Conservation (phyloP, 2,329 filamentous ascomycete species). For the Septoria petroselini region DNA sequence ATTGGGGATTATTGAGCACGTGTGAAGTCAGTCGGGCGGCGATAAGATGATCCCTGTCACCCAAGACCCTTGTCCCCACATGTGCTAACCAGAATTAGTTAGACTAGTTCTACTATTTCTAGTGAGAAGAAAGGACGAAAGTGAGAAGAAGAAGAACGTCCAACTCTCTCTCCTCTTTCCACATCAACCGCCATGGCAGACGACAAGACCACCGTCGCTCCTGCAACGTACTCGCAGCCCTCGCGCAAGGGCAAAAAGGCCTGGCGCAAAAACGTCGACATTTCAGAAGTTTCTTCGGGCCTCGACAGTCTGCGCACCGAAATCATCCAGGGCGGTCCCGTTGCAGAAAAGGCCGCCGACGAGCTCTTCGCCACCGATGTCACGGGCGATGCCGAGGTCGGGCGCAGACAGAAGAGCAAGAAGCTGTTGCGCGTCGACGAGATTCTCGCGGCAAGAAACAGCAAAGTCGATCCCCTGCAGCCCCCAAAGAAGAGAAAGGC, state of each 20-base stretch:
- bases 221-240: slow-evolving; percentile 78
- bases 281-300: slow-evolving; percentile 78
- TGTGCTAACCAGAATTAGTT: too few species aligned
- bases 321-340: slow-evolving; percentile 83
- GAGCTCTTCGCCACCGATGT: slow-evolving; percentile 84
- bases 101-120: too few species aligned
- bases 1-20: too few species aligned
- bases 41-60: too few species aligned
- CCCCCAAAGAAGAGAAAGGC: slow-evolving; percentile 67
- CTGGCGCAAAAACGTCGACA: slow-evolving; percentile 97
- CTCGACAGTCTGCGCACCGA: slow-evolving; percentile 82
- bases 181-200: slow-evolving; percentile 11
- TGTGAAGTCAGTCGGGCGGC: too few species aligned
- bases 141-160: too few species aligned
- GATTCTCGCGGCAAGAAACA: slow-evolving; percentile 75
- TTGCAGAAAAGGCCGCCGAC: slow-evolving; percentile 76
- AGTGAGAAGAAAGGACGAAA: too few species aligned
- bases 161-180: neutral
- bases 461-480: slow-evolving; percentile 73
- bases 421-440: slow-evolving; percentile 88
- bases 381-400: slow-evolving; percentile 64
- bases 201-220: slow-evolving; percentile 50
- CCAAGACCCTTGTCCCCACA: too few species aligned
- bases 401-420: slow-evolving; percentile 61
- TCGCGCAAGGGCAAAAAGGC: slow-evolving; percentile 98